Conservation (phyloP, 192 early-diverging fungal species). For the Backusella australiensis region DNA sequence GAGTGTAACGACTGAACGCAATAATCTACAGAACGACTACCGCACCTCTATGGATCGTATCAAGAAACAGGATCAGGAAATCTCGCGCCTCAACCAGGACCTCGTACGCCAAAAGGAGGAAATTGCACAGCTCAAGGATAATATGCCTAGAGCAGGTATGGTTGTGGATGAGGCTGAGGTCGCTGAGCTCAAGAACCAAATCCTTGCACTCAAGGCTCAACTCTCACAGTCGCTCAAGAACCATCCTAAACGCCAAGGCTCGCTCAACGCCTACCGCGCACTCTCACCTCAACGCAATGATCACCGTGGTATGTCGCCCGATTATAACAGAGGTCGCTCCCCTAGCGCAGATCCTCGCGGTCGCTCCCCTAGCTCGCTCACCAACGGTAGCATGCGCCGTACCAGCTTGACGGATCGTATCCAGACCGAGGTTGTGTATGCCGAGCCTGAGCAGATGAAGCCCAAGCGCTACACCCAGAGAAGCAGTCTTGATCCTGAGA, state of each 20-base stretch:
- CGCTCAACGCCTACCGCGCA: constrained; percentile 13
- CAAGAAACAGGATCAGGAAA: constrained; percentile 61
- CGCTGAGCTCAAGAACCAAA: constrained; percentile 70
- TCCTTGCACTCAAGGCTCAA: constrained; percentile 69
- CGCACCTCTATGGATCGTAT: constrained; percentile 57
- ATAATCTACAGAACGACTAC: constrained; percentile 55
- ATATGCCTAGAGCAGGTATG: not conserved
- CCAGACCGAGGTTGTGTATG: constrained; percentile 1
- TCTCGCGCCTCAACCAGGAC: constrained; percentile 55
- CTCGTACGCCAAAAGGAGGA: constrained; percentile 61
- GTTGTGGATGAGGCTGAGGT: constrained; percentile 60
- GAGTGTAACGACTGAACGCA: constrained; percentile 57
- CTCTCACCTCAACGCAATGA: constrained; percentile 15
- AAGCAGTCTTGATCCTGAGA: constrained; percentile 10
- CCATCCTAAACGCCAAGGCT: constrained; percentile 28
- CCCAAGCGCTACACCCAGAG: constrained; percentile 2
- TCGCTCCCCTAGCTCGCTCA: not conserved
- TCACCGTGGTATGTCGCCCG: constrained; percentile 18
- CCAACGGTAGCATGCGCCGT: not conserved
- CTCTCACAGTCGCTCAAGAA: constrained; percentile 62
- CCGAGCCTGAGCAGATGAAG: constrained; percentile 22
- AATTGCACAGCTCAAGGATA: constrained; percentile 52
- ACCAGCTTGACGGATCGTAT: constrained; percentile 21
- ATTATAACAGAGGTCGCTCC: constrained; percentile 32
- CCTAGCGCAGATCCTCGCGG: constrained; percentile 40